A percentile compares a stretch with the other conserved stretches of the same genome.
Conservation (phyloP, 2,329 filamentous ascomycete species). For the Paraphoma sp. region DNA sequence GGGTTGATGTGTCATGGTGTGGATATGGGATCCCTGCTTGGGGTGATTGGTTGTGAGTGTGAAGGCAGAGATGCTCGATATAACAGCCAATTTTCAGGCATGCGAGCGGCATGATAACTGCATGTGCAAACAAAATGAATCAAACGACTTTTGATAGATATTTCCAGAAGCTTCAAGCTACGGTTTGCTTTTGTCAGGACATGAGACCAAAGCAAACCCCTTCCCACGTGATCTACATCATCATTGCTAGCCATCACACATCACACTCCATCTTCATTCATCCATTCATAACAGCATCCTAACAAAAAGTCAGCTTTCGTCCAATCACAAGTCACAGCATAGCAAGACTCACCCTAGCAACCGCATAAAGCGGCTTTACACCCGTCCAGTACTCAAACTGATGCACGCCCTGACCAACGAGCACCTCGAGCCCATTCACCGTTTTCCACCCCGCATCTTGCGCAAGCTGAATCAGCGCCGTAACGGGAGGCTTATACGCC, state of each 20-base stretch:
- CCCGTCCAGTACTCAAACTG: slow-evolving; percentile 90
- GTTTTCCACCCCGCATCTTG: slow-evolving; percentile 79
- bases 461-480: slow-evolving; percentile 84
- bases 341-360: slow-evolving; percentile 64
- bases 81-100: not conserved
- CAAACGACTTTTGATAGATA: too few relatives aligned
- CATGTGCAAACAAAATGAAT: too few relatives aligned
- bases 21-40: too few relatives aligned
- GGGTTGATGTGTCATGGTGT: not conserved
- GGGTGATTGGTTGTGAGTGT: too few relatives aligned
- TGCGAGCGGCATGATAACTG: too few relatives aligned
- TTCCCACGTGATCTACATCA: not conserved
- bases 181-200: too few relatives aligned
- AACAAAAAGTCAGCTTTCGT: slow-evolving; percentile 5
- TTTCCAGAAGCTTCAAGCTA: too few relatives aligned
- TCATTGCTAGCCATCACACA: too few relatives aligned
- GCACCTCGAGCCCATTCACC: slow-evolving; percentile 85
- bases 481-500: slow-evolving; percentile 91
- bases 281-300: slow-evolving; percentile 26
- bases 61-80: not conserved
- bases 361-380: slow-evolving; percentile 74
- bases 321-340: not conserved
- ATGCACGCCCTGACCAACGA: slow-evolving; percentile 83
- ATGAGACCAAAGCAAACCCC: not conserved
- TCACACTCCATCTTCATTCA: not conserved